These are phyloP conservation scores for Blakeslea trispora DNA, from an alignment of 371 early-diverging fungal genomes.

Conservation along the genomic window DNA sequence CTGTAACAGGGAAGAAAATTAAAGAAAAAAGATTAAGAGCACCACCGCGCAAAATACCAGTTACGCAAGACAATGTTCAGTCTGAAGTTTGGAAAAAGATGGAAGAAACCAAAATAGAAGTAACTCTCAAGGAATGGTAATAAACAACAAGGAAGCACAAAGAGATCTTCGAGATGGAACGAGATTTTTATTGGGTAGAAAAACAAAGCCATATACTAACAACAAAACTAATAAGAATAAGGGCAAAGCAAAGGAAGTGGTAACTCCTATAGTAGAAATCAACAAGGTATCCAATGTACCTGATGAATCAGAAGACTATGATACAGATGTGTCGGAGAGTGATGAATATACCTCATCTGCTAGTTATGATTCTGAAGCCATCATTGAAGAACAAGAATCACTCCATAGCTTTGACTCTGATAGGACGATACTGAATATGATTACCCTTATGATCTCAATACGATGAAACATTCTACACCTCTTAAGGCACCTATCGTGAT, in stretches of 20 bases:
- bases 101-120: neutral
- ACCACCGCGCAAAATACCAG: slow-evolving; percentile 1
- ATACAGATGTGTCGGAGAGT: neutral
- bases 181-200: neutral
- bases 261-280: neutral
- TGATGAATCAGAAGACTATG: neutral
- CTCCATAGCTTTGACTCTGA: neutral
- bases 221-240: neutral
- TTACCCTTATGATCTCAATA: slow-evolving; percentile 5
- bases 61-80: neutral
- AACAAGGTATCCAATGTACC: neutral
- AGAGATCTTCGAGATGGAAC: neutral
- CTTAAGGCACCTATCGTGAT: neutral
- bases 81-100: neutral
- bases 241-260: neutral
- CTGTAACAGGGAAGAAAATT: neutral
- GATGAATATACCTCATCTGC: no score
- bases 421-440: slow-evolving; percentile 2
- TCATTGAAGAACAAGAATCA: neutral
- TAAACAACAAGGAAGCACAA: slow-evolving; percentile 1
- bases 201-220: no score
- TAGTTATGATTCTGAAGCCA: no score
- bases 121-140: neutral
- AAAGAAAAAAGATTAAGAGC: slow-evolving; percentile 1
- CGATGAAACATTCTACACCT: neutral